These are phyloP conservation scores for Pseudocercospora macadamiae DNA, from an alignment of 2,329 filamentous ascomycete species.

Conservation along the genomic window DNA sequence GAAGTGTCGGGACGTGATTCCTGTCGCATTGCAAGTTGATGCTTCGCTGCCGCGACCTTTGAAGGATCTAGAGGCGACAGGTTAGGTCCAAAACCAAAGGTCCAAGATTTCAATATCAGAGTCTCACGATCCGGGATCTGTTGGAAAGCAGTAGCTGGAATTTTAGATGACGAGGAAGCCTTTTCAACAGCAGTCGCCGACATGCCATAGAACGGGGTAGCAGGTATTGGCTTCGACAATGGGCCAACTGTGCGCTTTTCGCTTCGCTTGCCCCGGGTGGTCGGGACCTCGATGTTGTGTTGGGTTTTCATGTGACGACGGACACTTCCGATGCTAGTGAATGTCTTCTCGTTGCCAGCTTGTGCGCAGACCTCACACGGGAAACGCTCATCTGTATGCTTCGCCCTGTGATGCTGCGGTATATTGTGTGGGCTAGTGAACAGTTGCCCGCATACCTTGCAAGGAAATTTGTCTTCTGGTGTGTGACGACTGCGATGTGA, in stretches of 20 bases:
- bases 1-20: too few species aligned
- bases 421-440: not conserved
- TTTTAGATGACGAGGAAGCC: too few species aligned
- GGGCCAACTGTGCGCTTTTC: not conserved
- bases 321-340: not conserved
- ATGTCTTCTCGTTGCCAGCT: not conserved
- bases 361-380: not conserved
- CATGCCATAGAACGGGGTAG: not conserved
- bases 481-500: not conserved
- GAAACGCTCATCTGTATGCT: not conserved
- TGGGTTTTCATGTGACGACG: not conserved
- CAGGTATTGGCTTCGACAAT: not conserved
- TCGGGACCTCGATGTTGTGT: not conserved
- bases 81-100: too few species aligned
- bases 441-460: not conserved
- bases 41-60: too few species aligned
- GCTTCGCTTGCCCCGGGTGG: not conserved
- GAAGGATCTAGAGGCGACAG: too few species aligned
- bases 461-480: not conserved
- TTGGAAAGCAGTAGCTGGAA: not conserved
- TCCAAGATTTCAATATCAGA: too few species aligned
- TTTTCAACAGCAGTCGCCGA: not conserved
- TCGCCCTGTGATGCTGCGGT: not conserved
- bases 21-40: too few species aligned
- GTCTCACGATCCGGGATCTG: not conserved